Evolutionary conservation across 2,329 filamentous ascomycete genomes (phyloP), one percentile per base, ranked within the genome.

Genomic region (Verticillium nonalfalfae): DNA sequence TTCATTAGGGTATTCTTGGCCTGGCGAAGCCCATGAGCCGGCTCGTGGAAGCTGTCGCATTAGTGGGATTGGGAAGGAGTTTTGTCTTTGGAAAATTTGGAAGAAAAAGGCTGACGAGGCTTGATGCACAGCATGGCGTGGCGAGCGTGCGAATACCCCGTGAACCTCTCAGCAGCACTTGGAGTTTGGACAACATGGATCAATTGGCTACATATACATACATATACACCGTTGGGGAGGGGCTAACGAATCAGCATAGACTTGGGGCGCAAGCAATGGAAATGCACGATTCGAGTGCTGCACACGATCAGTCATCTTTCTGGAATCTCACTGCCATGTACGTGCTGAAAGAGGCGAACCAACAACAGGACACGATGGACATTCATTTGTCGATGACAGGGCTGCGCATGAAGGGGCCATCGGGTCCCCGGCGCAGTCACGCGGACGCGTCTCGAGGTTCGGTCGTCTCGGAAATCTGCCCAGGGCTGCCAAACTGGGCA

Each of bases 401-500:
- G 45, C 9, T 10, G 18, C 45, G 45, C 45, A 50, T 50, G 45
- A 26, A 50, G 21, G 7, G 13, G 18, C n/a, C 13, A 50, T 21
- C n/a, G n/a, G 45, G 18, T 21, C n/a, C n/a, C 45, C n/a, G 18
- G n/a, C n/a, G 45, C 9, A 26, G 21, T 50, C 45, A 50, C 45
- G 45, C 45, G 45, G 45, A 50, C 45, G 13, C 40, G 40, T 7
- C n/a, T 9, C n/a, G 21, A 21, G 34, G 14, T 50, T 18, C 40
- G 21, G 18, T 50, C 40, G 40, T 50, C 45, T 57, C 57, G 38
- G 57, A 50, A n/a, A 50, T 58, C 57, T 50, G 57, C 57, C 57
- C 33, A 58, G 57, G 7, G 9, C 18, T 31, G 57, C 58, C 58
- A 52, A 59, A 59, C 58, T 59, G 35, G 58, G 58, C 58, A 59